Base-by-base conservation (phyloP, 1,284 basidiomycete genomes). In the Apiotrichum sp. region DNA sequence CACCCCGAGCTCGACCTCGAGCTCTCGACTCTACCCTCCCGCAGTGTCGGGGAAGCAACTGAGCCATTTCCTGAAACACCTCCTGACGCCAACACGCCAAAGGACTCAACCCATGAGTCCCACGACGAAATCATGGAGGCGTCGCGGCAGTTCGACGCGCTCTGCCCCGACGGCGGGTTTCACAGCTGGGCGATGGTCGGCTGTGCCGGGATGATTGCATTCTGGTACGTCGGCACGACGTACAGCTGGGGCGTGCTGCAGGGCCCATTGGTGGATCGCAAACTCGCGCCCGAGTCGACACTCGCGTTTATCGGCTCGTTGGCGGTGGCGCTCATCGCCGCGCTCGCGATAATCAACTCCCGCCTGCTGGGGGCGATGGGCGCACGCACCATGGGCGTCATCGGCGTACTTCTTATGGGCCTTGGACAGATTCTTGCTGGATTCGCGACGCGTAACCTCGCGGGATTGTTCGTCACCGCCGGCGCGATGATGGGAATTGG, bases 241-340 rank as follows among this genome's bases (percentile, higher is more conserved):
- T 73, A 75, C 55, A 64, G 61, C n/a, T 74, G 66, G 54, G 72
- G 73, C 7, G 62, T 75, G 35, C 58, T 75, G 3, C 70, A 73
- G 48, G 59, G 65, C 33, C 53, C 55, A 4, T 65, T 75, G 9
- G 65, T 71, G 11, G 54, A 61, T 2, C 62, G 58, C 4, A 58
- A 65, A 10, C 66, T 72, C 22, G 66, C 71, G 1, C 63, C 70
- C 1, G 55, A 70, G 13, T 58, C 65, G 0, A 73, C 70, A 5
- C 64, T 75, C 6, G 68, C 71, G 11, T 75, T 72, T 58, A 61
- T 74, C 41, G 68, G 69, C 8, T 67, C 65, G 3, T 53, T 72
- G n/a, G 62, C 69, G 5, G 52, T 67, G 2, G 58, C 68, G 3
- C 55, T 61, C 7, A 62, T 67, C 34, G 63, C 72, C 4, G 33